phyloP scores from a whole-genome alignment of 2,329 filamentous ascomycete genomes.

The Cladosporium halotolerans region DNA sequence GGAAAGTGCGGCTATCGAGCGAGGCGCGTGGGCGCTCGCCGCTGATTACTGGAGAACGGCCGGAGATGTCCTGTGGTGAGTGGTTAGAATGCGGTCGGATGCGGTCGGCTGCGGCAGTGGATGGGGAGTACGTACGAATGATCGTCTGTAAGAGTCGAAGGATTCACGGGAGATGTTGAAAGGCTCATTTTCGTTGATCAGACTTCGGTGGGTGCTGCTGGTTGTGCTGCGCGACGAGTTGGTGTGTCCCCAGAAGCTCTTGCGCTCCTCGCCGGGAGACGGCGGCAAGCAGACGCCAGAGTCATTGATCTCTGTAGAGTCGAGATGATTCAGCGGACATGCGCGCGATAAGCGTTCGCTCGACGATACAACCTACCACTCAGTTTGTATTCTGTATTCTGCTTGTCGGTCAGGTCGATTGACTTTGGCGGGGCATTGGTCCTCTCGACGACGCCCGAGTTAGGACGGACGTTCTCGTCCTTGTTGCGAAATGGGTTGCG shows the following conservation, averaged over 20 bases:
- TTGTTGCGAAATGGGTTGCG: slow-evolving; percentile 35
- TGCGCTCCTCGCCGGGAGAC: slow-evolving; percentile 85
- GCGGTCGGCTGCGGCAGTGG: not conserved
- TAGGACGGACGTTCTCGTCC: slow-evolving; percentile 31
- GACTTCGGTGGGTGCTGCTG: slow-evolving; percentile 53
- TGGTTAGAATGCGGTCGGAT: slow-evolving; percentile 7
- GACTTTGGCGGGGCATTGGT: slow-evolving; percentile 33
- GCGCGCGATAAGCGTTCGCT: slow-evolving; percentile 24
- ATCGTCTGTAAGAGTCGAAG: slow-evolving; percentile 92
- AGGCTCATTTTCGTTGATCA: slow-evolving; percentile 76
- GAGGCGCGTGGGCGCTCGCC: slow-evolving; percentile 63
- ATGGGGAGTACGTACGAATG: slow-evolving; percentile 65
- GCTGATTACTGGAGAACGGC: slow-evolving; percentile 66
- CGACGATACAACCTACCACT: slow-evolving; percentile 38
- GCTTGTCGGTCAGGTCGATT: slow-evolving; percentile 30
- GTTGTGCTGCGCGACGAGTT: slow-evolving; percentile 46
- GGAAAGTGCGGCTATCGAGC: slow-evolving; percentile 60
- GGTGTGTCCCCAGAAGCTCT: slow-evolving; percentile 63
- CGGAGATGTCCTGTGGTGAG: slow-evolving; percentile 73
- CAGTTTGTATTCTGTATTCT: slow-evolving; percentile 46
- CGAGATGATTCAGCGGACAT: not conserved
- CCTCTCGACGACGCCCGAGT: slow-evolving; percentile 3
- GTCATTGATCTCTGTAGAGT: slow-evolving; percentile 75
- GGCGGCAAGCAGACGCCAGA: slow-evolving; percentile 93
- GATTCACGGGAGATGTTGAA: slow-evolving; percentile 95